phyloP scores from a whole-genome alignment of 1,284 basidiomycete genomes.

The Ustilago curta region DNA sequence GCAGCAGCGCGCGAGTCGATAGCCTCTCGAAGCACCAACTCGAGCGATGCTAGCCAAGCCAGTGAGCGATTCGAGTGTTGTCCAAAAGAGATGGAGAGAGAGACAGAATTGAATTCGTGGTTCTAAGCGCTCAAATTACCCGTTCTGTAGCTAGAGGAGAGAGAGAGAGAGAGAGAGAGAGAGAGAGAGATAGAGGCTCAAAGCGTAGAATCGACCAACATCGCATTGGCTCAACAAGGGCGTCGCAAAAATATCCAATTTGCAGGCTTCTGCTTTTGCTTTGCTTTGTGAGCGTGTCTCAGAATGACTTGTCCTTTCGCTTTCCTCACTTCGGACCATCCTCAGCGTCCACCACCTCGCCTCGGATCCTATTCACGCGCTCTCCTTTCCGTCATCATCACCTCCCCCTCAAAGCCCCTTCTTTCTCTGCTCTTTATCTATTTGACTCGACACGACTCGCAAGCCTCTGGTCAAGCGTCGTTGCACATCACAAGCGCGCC shows the following conservation, averaged over 20 bases:
- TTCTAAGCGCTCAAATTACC: no score
- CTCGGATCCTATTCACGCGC: not conserved
- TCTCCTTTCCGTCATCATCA: not conserved
- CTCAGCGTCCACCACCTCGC: slow-evolving; percentile 3
- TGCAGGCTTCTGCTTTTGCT: not conserved
- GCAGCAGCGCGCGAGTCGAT: no score
- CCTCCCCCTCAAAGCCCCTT: not conserved
- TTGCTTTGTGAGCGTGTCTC: slow-evolving; percentile 22
- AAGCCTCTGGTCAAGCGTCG: slow-evolving; percentile 5
- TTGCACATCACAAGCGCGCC: not conserved
- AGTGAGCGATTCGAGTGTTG: not conserved
- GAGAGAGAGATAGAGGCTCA: no score
- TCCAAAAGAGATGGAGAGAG: no score
- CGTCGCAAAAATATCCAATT: not conserved
- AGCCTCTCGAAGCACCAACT: not conserved
- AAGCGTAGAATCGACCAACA: slow-evolving; percentile 40
- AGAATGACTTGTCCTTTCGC: slow-evolving; percentile 3
- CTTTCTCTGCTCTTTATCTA: not conserved
- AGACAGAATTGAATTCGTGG: no score
- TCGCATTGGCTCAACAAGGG: slow-evolving; percentile 18
- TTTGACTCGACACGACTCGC: slow-evolving; percentile 1
- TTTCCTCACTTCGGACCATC: not conserved
- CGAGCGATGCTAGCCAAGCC: not conserved
- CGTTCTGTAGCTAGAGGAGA: not conserved
- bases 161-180: no score